phyloP scores from a whole-genome alignment of 1,284 basidiomycete genomes.

The Trametes versicolor region DNA sequence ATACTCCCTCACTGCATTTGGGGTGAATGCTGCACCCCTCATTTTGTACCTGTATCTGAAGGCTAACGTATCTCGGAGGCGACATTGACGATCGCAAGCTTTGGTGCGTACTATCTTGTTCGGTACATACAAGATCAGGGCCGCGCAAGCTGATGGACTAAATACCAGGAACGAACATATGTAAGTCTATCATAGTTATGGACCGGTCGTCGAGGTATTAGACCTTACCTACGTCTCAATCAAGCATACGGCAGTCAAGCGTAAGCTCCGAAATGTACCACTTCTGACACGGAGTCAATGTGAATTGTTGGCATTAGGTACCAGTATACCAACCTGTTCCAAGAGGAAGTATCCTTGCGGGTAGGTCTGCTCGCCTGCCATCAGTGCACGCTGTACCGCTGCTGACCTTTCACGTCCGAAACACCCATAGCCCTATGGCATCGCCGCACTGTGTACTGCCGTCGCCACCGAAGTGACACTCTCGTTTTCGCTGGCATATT shows the following conservation, averaged over 20 bases:
- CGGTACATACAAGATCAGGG: not conserved
- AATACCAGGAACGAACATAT: not conserved
- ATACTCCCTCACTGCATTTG: too few relatives aligned
- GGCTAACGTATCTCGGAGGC: too few relatives aligned
- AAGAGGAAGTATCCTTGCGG: not conserved
- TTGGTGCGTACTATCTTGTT: too few relatives aligned
- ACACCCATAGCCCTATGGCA: slow-evolving; percentile 2
- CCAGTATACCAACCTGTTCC: not conserved
- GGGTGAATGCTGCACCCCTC: too few relatives aligned
- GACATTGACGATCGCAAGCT: too few relatives aligned
- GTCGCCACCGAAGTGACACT: slow-evolving; percentile 4
- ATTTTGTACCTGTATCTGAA: too few relatives aligned
- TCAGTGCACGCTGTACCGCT: not conserved
- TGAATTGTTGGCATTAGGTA: too few relatives aligned
- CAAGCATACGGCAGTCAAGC: too few relatives aligned
- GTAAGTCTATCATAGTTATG: not conserved
- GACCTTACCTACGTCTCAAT: too few relatives aligned
- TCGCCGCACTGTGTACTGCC: slow-evolving; percentile 1
- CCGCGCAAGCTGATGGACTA: not conserved
- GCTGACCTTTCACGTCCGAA: not conserved
- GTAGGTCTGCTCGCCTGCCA: not conserved
- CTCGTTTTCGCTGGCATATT: slow-evolving; percentile 1
- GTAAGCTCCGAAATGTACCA: too few relatives aligned
- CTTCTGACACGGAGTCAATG: too few relatives aligned
- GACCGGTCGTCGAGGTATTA: too few relatives aligned